Evolutionary conservation across 2,329 filamentous ascomycete species (phyloP).

Genomic region (Hymenoscyphus scutula): DNA sequence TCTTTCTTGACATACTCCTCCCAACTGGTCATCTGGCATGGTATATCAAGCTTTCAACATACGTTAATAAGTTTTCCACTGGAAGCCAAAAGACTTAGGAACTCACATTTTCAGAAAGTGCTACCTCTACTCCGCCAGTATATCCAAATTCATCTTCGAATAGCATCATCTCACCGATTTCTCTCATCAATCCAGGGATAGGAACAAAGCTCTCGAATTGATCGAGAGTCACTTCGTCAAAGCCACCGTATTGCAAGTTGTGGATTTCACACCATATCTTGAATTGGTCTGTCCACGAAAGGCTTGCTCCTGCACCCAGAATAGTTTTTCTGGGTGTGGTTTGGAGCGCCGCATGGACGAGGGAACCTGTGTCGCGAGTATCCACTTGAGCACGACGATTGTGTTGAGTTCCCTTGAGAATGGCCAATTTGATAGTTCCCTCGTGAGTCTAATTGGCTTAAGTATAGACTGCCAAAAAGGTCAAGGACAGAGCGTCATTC

Average conservation of each 20-base stretch:
- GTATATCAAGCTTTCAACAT: slow-evolving; percentile 20
- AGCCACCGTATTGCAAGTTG: slow-evolving; percentile 17
- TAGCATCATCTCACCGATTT: slow-evolving; percentile 38
- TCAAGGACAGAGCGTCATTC: too few relatives aligned
- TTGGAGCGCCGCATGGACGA: slow-evolving; percentile 31
- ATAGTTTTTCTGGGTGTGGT: slow-evolving; percentile 27
- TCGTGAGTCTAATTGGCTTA: slow-evolving; percentile 17
- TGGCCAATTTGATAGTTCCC: slow-evolving; percentile 28
- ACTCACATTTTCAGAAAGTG: slow-evolving; percentile 32
- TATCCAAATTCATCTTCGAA: slow-evolving; percentile 36
- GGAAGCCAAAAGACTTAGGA: not conserved
- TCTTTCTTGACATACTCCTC: slow-evolving; percentile 25
- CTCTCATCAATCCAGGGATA: slow-evolving; percentile 27
- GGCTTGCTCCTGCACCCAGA: slow-evolving; percentile 16
- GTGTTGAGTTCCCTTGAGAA: slow-evolving; percentile 28
- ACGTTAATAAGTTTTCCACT: slow-evolving; percentile 4
- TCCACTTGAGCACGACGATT: slow-evolving; percentile 21
- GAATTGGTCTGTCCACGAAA: slow-evolving; percentile 22
- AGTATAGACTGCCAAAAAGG: too few relatives aligned
- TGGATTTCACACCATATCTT: slow-evolving; percentile 23
- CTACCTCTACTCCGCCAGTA: slow-evolving; percentile 37
- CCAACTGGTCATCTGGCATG: slow-evolving; percentile 20
- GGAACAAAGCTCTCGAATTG: slow-evolving; percentile 31
- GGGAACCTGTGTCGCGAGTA: slow-evolving; percentile 17
- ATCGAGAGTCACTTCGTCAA: slow-evolving; percentile 21